Evolutionary conservation across 139 green algal species (phyloP), one percentile per base, ranked within the genome.

Genomic region (Haematococcus sp.): DNA sequence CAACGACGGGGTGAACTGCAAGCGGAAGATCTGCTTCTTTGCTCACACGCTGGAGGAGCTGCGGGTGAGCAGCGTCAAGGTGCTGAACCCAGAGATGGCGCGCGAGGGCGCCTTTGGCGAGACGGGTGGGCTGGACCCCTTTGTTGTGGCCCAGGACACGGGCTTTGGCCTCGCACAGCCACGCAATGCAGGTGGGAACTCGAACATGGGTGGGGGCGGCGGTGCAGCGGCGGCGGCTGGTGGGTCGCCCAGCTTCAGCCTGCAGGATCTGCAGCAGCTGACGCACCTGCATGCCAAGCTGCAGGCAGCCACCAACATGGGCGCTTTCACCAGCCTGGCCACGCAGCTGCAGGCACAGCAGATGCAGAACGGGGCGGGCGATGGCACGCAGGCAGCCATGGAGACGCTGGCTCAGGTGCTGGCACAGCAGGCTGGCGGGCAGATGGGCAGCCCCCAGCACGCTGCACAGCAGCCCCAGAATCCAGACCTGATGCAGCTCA

Each of bases 11-110:
- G 63, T 71, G 32, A 60, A 56, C 44, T 96, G 92, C 86, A 75
- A 70, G 30, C 85, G 91, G 25, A 87, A 88, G 56, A 88, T 95
- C 27, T 97, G 92, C 80, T 97, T 97, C 85, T 97, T 97, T 68
- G 90, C 90, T 0, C 92, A 97, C 81, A 85, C 76, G 15, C 76
- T 88, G 20, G 78, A 91, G 25, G 84, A 96, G 83, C 81, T 94
- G 23, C 79, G 92, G 2, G 77, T 81, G 9, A 83, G 83, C 27
- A 83, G 35, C 46, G 78, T 84, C 4, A 84, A 84, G 55, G 54
- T 84, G 19, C 55, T 73, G 43, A 40, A 52, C 0, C 40, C 72
- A 5, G 78, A 79, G 40, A 35, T 68, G 17, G 16, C 28, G 2
- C 35, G 35, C 22, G 19, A 20, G 23, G 60, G 13, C 17, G 60